Evolutionary conservation across 345 rosid species (phyloP), one percentile per base, ranked within the genome.

Genomic region (Eucalyptus decipiens): DNA sequence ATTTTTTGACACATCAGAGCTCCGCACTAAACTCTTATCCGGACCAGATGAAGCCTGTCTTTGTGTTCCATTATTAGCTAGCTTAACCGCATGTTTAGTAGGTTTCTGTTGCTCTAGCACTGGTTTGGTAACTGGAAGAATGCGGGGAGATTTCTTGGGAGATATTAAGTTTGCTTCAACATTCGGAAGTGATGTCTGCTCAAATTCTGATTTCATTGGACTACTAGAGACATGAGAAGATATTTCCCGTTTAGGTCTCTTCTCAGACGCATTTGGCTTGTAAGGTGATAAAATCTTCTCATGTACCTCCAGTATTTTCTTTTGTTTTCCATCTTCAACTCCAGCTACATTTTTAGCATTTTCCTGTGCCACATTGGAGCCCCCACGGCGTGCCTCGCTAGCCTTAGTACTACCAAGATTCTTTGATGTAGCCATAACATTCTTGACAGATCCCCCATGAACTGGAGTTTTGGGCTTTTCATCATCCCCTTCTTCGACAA

Each of bases 401-500:
- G 90, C 89, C 92, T 93, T 93, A 86, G 88, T 48, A 90, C 86
- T 86, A 90, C 88, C 93, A 60, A 91, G 76, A 91, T 87, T 91
- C 88, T 90, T 88, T 42, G 89, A 48, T 69, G 93, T 88, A 58
- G 86, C 92, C 88, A 88, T 93, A 72, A 86, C 89, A 91, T 87
- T 93, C 91, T 87, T 91, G 37, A 88, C 89, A 89, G 93, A 89
- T 89, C 92, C 95, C 89, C 95, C 96, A 89, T 96, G 96, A 91
- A 97, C 93, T 62, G 99, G 99, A 93, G 99, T 97, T 93, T 95
- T 96, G 28, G 96, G 96, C 87, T 92, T 95, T 50, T 94, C 96
- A 87, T 95, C 96, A 60, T 92, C 95, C 37, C 95, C 96, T 40
- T 93, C 97, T 58, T 94, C 97, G 69, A 86, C 92, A 49, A 97